These are phyloP conservation scores for Betula pendula DNA, from an alignment of 306 rosid genomes.

Conservation along the genomic window DNA sequence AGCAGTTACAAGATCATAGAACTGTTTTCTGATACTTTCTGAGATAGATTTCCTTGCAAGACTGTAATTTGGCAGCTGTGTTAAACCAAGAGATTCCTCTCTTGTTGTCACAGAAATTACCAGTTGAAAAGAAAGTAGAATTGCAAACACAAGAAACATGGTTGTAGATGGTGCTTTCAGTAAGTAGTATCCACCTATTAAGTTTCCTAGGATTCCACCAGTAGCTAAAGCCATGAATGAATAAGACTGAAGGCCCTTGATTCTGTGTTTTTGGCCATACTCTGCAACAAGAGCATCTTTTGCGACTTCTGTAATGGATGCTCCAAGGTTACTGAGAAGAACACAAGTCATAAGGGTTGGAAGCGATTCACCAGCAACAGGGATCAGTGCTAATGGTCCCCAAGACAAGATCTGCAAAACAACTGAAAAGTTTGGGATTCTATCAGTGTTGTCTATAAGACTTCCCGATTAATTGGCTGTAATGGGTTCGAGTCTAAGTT, in stretches of 20 bases:
- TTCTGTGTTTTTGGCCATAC: conserved; percentile 65
- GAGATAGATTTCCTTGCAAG: conserved; percentile 38
- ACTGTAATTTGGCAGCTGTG: conserved; percentile 31
- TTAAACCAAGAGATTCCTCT: conserved; percentile 72
- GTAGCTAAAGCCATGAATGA: conserved; percentile 84
- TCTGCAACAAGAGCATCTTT: conserved; percentile 94
- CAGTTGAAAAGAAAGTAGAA: conserved; percentile 58
- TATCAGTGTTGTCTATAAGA: conserved; percentile 20
- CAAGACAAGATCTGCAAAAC: conserved; percentile 83
- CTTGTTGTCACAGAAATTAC: conserved; percentile 51
- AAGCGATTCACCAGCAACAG: conserved; percentile 57
- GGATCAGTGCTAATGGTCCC: conserved; percentile 68
- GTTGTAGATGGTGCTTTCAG: conserved; percentile 58
- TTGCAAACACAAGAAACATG: conserved; percentile 60
- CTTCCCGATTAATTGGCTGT: not conserved
- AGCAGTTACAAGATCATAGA: conserved; percentile 48
- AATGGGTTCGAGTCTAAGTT: not conserved
- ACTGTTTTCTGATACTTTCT: conserved; percentile 52
- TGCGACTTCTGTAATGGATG: conserved; percentile 85
- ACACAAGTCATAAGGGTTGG: conserved; percentile 54
- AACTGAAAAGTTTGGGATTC: conserved; percentile 53
- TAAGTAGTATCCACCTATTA: conserved; percentile 69
- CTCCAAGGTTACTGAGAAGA: conserved; percentile 88
- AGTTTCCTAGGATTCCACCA: conserved; percentile 88
- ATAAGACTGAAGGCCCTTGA: conserved; percentile 73